Conservation (phyloP, 306 rosid genomes). For the Morella rubra region DNA sequence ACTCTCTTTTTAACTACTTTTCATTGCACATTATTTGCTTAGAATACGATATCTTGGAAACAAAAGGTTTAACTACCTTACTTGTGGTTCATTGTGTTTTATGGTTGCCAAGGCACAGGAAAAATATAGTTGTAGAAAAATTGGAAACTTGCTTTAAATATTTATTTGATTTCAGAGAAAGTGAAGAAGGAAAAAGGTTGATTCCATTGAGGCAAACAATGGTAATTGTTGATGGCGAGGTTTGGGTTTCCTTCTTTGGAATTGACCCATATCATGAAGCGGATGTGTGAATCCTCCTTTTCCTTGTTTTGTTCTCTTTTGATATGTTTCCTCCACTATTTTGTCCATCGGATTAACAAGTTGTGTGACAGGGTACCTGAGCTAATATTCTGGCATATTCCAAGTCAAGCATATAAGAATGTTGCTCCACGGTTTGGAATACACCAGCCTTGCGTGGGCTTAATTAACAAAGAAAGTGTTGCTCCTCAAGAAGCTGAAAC, state of each 20-base stretch:
- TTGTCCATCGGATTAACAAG: slow-evolving; percentile 20
- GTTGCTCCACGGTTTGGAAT: slow-evolving; percentile 59
- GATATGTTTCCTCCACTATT: neutral
- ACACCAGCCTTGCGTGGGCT: slow-evolving; percentile 75
- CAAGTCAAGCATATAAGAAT: slow-evolving; percentile 58
- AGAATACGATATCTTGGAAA: neutral
- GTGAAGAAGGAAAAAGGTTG: neutral
- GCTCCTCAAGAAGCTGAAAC: slow-evolving; percentile 70
- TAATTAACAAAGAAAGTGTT: slow-evolving; percentile 70
- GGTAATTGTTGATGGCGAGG: neutral
- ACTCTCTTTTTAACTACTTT: neutral
- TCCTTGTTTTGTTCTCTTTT: neutral
- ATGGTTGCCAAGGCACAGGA: neutral
- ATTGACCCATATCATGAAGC: neutral
- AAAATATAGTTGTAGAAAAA: neutral
- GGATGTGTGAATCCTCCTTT: neutral
- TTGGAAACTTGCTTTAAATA: neutral
- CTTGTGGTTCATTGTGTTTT: neutral
- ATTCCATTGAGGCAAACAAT: neutral
- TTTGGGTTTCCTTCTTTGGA: neutral
- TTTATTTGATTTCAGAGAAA: neutral
- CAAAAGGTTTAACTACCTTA: neutral
- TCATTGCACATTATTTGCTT: neutral
- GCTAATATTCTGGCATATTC: slow-evolving; percentile 91
- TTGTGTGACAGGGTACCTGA: slow-evolving; percentile 63